Conservation (phyloP, 495 filamentous ascomycete genomes). For the Coniosporium apollinis region DNA sequence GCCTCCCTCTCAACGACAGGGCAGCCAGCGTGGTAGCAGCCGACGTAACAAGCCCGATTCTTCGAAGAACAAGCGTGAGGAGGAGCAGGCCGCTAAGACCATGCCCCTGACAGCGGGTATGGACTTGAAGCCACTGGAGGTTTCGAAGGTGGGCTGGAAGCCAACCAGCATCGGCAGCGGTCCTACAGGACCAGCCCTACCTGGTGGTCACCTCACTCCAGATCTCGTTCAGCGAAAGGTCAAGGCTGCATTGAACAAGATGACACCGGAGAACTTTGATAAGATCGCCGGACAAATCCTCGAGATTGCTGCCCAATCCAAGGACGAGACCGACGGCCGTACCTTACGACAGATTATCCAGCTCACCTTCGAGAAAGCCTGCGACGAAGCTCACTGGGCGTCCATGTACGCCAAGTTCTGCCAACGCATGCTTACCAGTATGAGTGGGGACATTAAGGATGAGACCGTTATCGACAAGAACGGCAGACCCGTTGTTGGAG, state of each 20-base stretch:
- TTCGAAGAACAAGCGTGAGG: constrained; percentile 33
- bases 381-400: constrained; percentile 96
- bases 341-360: constrained; percentile 96
- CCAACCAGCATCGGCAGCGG: constrained; percentile 45
- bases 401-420: constrained; percentile 99
- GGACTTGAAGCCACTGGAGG: constrained; percentile 62
- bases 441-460: constrained; percentile 91
- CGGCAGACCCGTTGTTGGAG: constrained; percentile 75
- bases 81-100: constrained; percentile 49
- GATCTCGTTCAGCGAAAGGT: constrained; percentile 97
- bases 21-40: constrained; percentile 41
- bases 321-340: constrained; percentile 84
- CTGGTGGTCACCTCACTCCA: constrained; percentile 55
- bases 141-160: constrained; percentile 71
- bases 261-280: constrained; percentile 98
- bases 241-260: constrained; percentile 96
- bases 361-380: constrained; percentile 97
- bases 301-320: constrained; percentile 82
- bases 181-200: constrained; percentile 29
- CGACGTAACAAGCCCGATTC: constrained; percentile 33
- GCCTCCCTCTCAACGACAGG: constrained; percentile 37
- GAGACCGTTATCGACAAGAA: constrained; percentile 79
- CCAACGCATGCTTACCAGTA: constrained; percentile 86
- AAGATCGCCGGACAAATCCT: constrained; percentile 88
- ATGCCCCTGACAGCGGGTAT: constrained; percentile 77